phyloP scores from a whole-genome alignment of 352 stramenopile species.

The Globisporangium ultimum region DNA sequence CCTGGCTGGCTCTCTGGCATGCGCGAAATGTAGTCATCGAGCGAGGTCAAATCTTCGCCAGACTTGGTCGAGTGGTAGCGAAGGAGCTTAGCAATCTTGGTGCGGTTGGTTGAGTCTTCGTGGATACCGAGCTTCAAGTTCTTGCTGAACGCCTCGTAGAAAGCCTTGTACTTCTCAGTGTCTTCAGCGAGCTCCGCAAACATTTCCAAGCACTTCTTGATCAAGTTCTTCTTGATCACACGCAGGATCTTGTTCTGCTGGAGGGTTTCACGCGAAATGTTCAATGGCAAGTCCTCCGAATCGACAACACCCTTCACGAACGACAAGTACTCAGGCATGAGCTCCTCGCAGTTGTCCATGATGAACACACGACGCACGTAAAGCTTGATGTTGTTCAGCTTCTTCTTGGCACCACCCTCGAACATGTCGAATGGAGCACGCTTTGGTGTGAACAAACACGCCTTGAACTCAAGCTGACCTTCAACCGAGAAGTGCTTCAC shows the following conservation, averaged over 20 bases:
- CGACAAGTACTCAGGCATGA: conserved; percentile 99
- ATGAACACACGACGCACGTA: conserved; percentile 99
- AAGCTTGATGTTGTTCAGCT: conserved; percentile 99
- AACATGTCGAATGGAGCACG: conserved; percentile 99
- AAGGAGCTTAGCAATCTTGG: conserved; percentile 99
- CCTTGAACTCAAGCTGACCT: conserved; percentile 99
- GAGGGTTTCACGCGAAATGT: conserved; percentile 99
- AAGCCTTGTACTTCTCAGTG: conserved; percentile 98
- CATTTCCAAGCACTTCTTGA: conserved; percentile 99
- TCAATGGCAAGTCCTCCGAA: conserved; percentile 98
- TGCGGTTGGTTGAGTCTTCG: conserved; percentile 98
- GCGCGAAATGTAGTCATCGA: conserved; percentile 98
- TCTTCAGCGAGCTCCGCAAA: conserved; percentile 99
- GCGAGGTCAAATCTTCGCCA: conserved; percentile 94
- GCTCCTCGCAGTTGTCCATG: conserved; percentile 99
- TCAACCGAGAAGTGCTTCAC: conserved; percentile 99
- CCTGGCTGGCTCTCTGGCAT: conserved; percentile 97
- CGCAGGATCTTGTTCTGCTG: conserved; percentile 99
- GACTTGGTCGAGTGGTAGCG: conserved; percentile 99
- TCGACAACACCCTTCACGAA: conserved; percentile 99
- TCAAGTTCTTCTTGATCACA: conserved; percentile 99
- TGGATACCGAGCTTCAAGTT: conserved; percentile 99
- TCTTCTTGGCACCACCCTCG: conserved; percentile 98
- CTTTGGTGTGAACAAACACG: conserved; percentile 98
- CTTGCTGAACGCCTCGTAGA: conserved; percentile 99